Base-by-base conservation (phyloP, 805 yeast species). In the Saccharomycopsis oosterbeekiorum region DNA sequence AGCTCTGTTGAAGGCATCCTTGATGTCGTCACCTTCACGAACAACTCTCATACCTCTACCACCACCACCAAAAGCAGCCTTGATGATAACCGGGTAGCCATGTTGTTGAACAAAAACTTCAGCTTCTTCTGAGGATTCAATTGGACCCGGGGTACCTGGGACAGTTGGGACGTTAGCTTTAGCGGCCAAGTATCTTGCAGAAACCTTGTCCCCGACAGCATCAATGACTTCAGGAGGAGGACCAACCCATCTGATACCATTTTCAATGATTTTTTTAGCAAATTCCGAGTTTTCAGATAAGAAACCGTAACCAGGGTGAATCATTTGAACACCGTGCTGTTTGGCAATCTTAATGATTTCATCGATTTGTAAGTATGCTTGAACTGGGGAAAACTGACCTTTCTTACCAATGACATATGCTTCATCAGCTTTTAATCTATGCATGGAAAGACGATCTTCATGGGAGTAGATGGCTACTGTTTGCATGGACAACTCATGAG, bases 21-120 rank as follows among this genome's bases (percentile, higher is more conserved):
- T 86, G 63, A 93, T 83, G 73, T 86, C 89, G 68, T 94, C 99
- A 69, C 97, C 97, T 75, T 93, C 97, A 70, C 96, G 81, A 55
- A 93, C 99, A 58, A 93, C 99, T 78, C 99, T 86, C 98, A 93
- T 94, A 82, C 99, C 99, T 77, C 98, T 85, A 72, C 99, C 99
- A 80, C 99, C 99, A 77, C 99, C 99, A 74, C 99, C 99, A 71
- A 88, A 94, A 43, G 99, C 99, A 56, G 99, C 99, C 77, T 93
- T 93, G 76, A 93, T 91, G 75, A 93, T 93, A 57, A 94, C 98
- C 9, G 99, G 99, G 76, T 74, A 92, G 39, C 99, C 99, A 74
- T 93, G 81, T 75, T 90, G 71, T 55, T 76, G 82, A 42, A 92
- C 97, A 71, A 93, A 93, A 9, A 73, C 85, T 66, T 76, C 69